Evolutionary conservation across 1,139 yeast species (phyloP).

Genomic region (Lodderomyces pseudojiufengensis): DNA sequence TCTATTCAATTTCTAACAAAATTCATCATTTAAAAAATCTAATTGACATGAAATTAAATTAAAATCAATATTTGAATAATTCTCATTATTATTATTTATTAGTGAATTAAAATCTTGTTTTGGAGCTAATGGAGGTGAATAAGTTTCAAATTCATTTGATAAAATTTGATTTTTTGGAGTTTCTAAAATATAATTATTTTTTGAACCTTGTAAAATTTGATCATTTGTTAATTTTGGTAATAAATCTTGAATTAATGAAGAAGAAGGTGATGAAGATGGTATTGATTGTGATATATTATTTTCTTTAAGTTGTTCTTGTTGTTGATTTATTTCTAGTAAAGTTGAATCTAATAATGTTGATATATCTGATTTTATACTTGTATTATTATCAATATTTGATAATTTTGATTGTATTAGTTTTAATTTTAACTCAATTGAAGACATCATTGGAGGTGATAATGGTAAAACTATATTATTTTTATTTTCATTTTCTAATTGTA

Average conservation of each 20-base stretch:
- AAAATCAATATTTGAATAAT: too few species aligned
- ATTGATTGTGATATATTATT: too few species aligned
- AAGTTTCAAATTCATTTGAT: too few species aligned
- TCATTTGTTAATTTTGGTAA: not conserved
- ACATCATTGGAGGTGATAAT: not conserved
- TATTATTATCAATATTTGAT: not conserved
- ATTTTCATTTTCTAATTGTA: too few species aligned
- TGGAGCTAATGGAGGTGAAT: too few species aligned
- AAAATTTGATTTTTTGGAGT: conserved; percentile 10
- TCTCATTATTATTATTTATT: too few species aligned
- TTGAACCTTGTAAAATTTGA: not conserved
- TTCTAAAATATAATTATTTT: conserved; percentile 3
- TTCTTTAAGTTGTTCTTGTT: not conserved
- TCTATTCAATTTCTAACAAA: too few species aligned
- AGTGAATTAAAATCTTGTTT: too few species aligned
- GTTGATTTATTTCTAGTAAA: not conserved
- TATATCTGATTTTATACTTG: conserved; percentile 1
- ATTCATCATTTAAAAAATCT: too few species aligned
- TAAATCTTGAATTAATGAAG: not conserved
- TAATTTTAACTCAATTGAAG: conserved; percentile 3
- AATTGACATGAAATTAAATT: too few species aligned
- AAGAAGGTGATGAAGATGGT: conserved; percentile 1
- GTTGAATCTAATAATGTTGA: conserved; percentile 1
- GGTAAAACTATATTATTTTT: too few species aligned
- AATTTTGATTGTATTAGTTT: conserved; percentile 3